Evolutionary conservation across 1,284 basidiomycete species (phyloP).

Genomic region (Trichosporon coremiiforme): DNA sequence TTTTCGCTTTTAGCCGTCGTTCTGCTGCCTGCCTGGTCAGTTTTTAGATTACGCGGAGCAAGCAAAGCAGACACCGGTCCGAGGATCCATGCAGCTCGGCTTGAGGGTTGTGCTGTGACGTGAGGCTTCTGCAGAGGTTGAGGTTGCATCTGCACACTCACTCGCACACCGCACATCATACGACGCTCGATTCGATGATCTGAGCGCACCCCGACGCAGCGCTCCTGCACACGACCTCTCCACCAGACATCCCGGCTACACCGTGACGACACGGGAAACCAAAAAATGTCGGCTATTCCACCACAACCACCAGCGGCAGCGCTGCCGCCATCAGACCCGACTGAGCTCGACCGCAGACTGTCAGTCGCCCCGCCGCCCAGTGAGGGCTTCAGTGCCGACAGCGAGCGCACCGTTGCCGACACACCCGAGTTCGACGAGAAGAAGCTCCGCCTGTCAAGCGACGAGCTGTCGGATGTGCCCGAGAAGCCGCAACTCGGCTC

Average conservation of each 20-base stretch:
- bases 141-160: conserved; percentile 3
- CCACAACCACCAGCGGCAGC: background rate
- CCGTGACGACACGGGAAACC: background rate
- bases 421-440: background rate
- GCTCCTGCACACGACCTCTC: background rate
- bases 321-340: too few species aligned
- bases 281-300: conserved; percentile 6
- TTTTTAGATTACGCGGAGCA: background rate
- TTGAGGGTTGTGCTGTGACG: background rate
- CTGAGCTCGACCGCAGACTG: too few species aligned
- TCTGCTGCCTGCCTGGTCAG: background rate
- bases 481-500: background rate
- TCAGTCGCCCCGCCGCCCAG: background rate
- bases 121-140: background rate
- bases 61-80: background rate
- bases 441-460: background rate
- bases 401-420: conserved; percentile 3
- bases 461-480: background rate
- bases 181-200: background rate
- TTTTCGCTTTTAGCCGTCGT: conserved; percentile 14
- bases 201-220: background rate
- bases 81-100: background rate
- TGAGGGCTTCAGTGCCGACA: conserved; percentile 5
- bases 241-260: background rate
- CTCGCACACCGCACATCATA: background rate